Evolutionary conservation across 768 basidiomycete genomes (phyloP).

Genomic region (Podaxis sp.): DNA sequence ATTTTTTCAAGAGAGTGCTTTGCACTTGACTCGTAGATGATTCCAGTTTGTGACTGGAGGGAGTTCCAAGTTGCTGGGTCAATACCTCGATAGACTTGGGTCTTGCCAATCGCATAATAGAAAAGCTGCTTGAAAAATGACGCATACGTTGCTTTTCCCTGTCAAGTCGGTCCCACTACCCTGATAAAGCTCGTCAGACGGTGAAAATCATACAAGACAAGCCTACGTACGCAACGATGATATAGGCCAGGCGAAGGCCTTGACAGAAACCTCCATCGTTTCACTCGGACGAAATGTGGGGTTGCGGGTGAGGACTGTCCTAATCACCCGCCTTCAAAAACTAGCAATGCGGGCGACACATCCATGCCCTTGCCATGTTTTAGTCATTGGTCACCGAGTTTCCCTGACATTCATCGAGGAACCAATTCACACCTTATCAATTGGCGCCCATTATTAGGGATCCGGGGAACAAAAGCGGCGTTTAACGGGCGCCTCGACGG

Average conservation of each 20-base stretch:
- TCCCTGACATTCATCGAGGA: background rate
- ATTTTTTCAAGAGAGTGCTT: background rate
- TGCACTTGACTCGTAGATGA: constrained; percentile 15
- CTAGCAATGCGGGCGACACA: background rate
- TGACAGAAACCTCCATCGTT: background rate
- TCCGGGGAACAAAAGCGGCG: background rate
- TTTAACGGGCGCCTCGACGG: background rate
- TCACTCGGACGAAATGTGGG: background rate
- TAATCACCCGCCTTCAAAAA: background rate
- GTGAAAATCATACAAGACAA: background rate
- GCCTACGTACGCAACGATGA: constrained; percentile 12
- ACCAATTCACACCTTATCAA: background rate
- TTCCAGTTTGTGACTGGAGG: background rate
- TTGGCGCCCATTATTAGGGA: background rate
- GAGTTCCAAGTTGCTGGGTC: background rate
- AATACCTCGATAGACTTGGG: constrained; percentile 11
- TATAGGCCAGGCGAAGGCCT: background rate
- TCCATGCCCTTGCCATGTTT: background rate
- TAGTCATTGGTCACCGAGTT: background rate
- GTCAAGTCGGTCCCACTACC: constrained; percentile 6
- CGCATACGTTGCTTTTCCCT: constrained; percentile 10
- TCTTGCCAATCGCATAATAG: background rate
- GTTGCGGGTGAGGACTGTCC: background rate
- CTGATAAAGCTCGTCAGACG: background rate
- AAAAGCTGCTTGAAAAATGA: background rate